Percentiles rank a stretch among this genome's conserved stretches.
Conservation (phyloP, 192 early-diverging fungal genomes). For the Dissophora ornata region DNA sequence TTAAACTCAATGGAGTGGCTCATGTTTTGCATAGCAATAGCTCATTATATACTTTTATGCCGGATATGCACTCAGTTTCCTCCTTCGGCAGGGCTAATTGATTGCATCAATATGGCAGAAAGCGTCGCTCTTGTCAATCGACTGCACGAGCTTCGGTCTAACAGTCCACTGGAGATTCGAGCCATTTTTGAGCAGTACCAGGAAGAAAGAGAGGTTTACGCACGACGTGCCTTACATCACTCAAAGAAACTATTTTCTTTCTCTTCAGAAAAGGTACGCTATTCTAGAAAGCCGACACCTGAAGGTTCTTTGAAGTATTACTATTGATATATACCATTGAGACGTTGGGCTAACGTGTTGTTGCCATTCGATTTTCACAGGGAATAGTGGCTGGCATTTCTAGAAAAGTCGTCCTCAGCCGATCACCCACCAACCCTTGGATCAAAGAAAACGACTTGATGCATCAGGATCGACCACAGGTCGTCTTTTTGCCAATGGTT, state of each 20-base stretch:
- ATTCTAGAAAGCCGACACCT: no score
- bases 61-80: not conserved
- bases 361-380: not conserved
- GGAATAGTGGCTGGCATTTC: not conserved
- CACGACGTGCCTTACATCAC: not conserved
- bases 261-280: not conserved
- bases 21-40: not conserved
- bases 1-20: not conserved
- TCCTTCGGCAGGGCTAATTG: not conserved
- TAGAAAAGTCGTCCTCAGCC: not conserved
- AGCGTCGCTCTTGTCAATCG: not conserved
- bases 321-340: not conserved
- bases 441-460: not conserved
- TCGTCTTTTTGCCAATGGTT: constrained; percentile 11
- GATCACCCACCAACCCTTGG: not conserved
- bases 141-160: not conserved
- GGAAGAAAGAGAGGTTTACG: not conserved
- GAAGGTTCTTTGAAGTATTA: not conserved
- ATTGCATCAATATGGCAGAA: not conserved
- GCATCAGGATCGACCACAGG: constrained; percentile 9
- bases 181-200: not conserved
- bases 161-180: not conserved
- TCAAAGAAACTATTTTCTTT: not conserved
- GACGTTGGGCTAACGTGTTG: not conserved
- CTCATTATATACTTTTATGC: not conserved